Conservation (phyloP, 805 yeast species). For the Vanderwaltozyma polyspora region DNA sequence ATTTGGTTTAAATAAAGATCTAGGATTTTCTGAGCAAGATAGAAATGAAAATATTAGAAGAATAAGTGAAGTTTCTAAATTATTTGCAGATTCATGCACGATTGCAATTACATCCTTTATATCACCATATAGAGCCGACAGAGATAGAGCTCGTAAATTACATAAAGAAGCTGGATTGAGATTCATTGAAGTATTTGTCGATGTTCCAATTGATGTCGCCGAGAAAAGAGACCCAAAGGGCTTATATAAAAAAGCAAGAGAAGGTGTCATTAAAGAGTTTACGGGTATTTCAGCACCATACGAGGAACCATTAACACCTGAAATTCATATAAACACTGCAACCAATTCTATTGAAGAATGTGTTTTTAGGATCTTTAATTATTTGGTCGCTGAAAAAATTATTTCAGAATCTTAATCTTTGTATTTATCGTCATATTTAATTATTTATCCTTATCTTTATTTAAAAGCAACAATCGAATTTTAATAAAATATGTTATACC, state of each 20-base stretch:
- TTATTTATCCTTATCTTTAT: too few species aligned
- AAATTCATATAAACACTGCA: conserved; percentile 69
- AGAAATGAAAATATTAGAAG: conserved; percentile 92
- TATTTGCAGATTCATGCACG: conserved; percentile 87
- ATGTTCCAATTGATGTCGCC: conserved; percentile 88
- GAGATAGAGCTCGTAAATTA: conserved; percentile 74
- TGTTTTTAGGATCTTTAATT: conserved; percentile 59
- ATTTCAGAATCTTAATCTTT: not conserved
- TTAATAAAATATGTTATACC: too few species aligned
- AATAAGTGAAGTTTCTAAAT: conserved; percentile 86
- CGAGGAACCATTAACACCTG: conserved; percentile 82
- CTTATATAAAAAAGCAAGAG: conserved; percentile 90
- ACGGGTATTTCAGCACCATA: conserved; percentile 95
- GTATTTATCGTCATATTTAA: too few species aligned
- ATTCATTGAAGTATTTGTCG: conserved; percentile 83
- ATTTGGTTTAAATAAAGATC: conserved; percentile 88
- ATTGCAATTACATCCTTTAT: conserved; percentile 86
- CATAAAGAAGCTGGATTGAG: conserved; percentile 69
- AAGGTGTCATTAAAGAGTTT: conserved; percentile 86
- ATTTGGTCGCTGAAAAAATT: conserved; percentile 41
- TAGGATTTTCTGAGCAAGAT: conserved; percentile 85
- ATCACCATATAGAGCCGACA: conserved; percentile 78
- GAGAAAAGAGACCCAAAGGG: conserved; percentile 98
- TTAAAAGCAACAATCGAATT: too few species aligned
- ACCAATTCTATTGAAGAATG: conserved; percentile 67